These are phyloP conservation scores for Eugenia klotzschiana DNA, from an alignment of 441 rosid species.

Conservation along the genomic window DNA sequence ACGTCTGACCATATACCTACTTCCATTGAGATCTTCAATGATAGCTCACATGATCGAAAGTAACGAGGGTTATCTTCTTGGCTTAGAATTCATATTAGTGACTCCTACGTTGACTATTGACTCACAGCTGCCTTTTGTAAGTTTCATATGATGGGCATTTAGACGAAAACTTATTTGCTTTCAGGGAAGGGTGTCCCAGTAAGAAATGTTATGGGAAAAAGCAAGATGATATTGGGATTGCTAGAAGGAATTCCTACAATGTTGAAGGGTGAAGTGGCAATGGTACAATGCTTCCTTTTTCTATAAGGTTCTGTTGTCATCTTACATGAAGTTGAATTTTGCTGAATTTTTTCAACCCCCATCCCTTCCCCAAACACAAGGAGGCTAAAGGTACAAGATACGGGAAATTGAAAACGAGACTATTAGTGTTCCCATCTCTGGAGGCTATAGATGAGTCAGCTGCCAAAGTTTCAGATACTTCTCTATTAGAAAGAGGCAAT, in stretches of 20 bases:
- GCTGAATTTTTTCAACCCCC: not conserved
- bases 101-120: not conserved
- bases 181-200: conserved; percentile 70
- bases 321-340: not conserved
- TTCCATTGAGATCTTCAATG: not conserved
- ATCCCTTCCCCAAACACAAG: not conserved
- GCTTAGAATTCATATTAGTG: not conserved
- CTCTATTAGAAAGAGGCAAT: not conserved
- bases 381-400: not conserved
- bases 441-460: not conserved
- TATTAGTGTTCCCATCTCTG: not conserved
- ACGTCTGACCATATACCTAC: not conserved
- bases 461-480: not conserved
- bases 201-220: conserved; percentile 77
- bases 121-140: not conserved
- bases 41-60: not conserved
- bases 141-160: not conserved
- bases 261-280: conserved; percentile 89
- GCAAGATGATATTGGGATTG: conserved; percentile 79
- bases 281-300: conserved; percentile 35
- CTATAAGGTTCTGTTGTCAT: not conserved
- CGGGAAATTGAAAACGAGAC: not conserved
- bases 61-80: not conserved
- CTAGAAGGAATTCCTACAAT: conserved; percentile 86
- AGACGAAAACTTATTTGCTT: conserved; percentile 2